Conservation (phyloP, 768 basidiomycete species). For the Dacryopinax primogenitus region DNA sequence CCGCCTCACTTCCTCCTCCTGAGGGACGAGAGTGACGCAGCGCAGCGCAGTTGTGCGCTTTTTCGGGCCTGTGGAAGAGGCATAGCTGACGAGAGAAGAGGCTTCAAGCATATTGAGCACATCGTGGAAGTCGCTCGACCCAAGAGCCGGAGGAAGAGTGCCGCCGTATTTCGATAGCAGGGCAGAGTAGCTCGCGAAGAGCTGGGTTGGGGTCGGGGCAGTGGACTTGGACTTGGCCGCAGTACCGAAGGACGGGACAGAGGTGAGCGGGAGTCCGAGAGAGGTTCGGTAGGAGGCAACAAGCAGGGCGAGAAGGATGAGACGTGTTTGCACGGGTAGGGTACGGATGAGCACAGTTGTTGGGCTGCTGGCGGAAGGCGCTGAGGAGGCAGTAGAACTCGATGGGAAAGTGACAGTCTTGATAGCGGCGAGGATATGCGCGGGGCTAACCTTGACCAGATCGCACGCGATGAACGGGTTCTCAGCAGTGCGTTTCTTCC, state of each 20-base stretch:
- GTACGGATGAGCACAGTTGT: constrained; percentile 4
- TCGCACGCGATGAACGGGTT: constrained; percentile 27
- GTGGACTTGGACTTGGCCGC: not conserved
- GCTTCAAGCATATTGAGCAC: constrained; percentile 4
- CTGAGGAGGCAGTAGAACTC: not conserved
- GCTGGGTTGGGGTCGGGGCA: not conserved
- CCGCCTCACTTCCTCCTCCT: not conserved
- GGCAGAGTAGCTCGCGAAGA: constrained; percentile 3
- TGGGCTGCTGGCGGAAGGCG: not conserved
- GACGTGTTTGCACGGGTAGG: not conserved
- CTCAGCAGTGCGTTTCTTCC: constrained; percentile 17
- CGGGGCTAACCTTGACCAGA: constrained; percentile 39
- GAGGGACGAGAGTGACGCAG: not conserved
- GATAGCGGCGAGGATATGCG: constrained; percentile 58
- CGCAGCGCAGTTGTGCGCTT: not conserved
- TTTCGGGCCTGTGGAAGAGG: not conserved
- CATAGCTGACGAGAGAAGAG: not conserved
- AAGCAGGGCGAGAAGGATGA: not conserved
- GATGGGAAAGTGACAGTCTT: constrained; percentile 43
- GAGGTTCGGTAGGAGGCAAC: constrained; percentile 3
- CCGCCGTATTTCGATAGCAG: not conserved
- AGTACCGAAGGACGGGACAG: not conserved
- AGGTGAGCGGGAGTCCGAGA: not conserved
- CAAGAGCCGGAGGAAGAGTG: not conserved
- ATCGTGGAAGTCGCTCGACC: not conserved